Evolutionary conservation across 1,284 basidiomycete genomes (phyloP), one percentile per base, ranked within the genome.

Genomic region (Singerocomus inundabilis): DNA sequence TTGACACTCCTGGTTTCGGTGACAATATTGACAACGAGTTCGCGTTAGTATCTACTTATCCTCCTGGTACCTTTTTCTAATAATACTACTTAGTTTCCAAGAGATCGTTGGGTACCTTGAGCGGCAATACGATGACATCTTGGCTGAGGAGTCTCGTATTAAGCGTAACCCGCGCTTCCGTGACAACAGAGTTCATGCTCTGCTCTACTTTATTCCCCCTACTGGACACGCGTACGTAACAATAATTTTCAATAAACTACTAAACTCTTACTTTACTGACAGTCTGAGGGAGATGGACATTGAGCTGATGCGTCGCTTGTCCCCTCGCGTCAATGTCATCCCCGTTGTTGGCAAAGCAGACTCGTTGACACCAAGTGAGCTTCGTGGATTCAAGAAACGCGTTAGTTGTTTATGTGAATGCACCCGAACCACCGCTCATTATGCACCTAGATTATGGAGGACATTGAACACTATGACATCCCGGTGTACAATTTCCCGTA

Each of bases 401-500:
- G 93, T 94, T 55, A 59, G 84, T 77, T 28, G 35, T 40, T 26
- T 18, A 50, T 47, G 44, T 52, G 29, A 26, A 11, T 29, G 30
- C 42, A 44, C 36, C 37, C 21, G n/a, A 18, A 6, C 1, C 24
- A 32, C 40, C 1, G 30, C 52, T 63, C 10, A 67, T 25, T 1
- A 0, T 38, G 16, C 37, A 21, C 31, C 24, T 59, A 95, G 91
- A 87, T 99, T 66, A 98, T 98, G 94, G 95, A 99, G 73, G 96
- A 99, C 69, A 98, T 99, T 60, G 96, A 98, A 67, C 83, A 98
- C 77, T 98, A 99, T 68, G 88, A 90, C 58, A 99, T 99, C 61
- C 96, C 97, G 6, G 90, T 99, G 39, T 99, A 99, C 81, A 99
- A 99, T 77, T 99, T 99, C 82, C 97, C 97, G 0, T 99, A 97